These are phyloP conservation scores for Lactarius hengduanensis DNA, from an alignment of 768 basidiomycete species.

Conservation along the genomic window DNA sequence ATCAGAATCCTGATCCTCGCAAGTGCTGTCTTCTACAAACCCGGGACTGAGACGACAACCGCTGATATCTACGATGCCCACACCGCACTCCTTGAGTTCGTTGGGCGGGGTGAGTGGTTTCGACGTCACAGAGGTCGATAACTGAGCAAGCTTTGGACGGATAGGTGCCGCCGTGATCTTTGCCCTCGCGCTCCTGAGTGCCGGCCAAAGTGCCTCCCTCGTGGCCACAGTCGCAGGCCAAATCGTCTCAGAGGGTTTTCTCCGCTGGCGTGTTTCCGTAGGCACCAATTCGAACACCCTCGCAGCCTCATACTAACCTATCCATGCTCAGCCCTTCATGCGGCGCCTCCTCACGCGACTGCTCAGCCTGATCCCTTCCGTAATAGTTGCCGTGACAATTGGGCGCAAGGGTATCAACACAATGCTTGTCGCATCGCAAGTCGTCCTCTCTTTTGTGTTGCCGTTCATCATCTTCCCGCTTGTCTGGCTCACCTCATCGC, in stretches of 20 bases:
- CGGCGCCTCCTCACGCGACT: slow-evolving; percentile 82
- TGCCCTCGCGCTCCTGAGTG: slow-evolving; percentile 78
- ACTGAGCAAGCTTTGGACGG: slow-evolving; percentile 17
- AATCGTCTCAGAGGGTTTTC: slow-evolving; percentile 86
- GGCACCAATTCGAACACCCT: slow-evolving; percentile 27
- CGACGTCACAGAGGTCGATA: background rate
- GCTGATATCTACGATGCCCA: slow-evolving; percentile 87
- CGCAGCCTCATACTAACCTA: slow-evolving; percentile 23
- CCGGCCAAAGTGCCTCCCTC: slow-evolving; percentile 88
- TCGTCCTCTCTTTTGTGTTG: slow-evolving; percentile 76
- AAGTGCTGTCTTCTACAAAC: slow-evolving; percentile 70
- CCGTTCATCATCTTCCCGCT: slow-evolving; percentile 86
- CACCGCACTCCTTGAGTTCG: slow-evolving; percentile 58
- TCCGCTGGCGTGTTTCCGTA: slow-evolving; percentile 82
- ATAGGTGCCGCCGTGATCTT: slow-evolving; percentile 83
- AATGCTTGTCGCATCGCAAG: slow-evolving; percentile 85
- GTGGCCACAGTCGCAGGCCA: slow-evolving; percentile 91
- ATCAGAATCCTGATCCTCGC: slow-evolving; percentile 78
- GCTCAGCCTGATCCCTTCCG: slow-evolving; percentile 79
- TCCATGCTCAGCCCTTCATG: slow-evolving; percentile 53
- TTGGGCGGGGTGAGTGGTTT: slow-evolving; percentile 60
- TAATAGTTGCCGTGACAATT: slow-evolving; percentile 70
- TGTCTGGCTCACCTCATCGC: slow-evolving; percentile 66
- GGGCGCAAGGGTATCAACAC: slow-evolving; percentile 70
- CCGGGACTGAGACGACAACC: slow-evolving; percentile 40